A percentile compares a stretch with the other conserved stretches of the same genome.
Evolutionary conservation across 345 rosid species (phyloP).

Genomic region (Punica granatum): DNA sequence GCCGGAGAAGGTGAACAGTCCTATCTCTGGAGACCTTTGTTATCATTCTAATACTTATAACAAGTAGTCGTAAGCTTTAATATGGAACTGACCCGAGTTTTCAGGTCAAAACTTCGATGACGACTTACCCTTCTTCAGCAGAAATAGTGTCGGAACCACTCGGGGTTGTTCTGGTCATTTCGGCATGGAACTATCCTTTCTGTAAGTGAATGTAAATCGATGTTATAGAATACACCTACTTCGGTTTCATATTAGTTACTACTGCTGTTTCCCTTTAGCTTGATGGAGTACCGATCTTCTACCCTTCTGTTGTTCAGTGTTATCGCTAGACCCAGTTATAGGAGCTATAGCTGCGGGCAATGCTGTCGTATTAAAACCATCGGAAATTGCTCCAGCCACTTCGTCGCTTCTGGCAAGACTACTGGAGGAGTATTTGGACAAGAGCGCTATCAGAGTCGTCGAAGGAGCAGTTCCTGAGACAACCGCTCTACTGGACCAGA

Average conservation of each 20-base stretch:
- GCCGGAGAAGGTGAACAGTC: constrained; percentile 50
- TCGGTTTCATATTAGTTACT: background rate
- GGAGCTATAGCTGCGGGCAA: constrained; percentile 60
- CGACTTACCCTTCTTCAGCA: constrained; percentile 76
- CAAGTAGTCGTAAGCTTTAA: background rate
- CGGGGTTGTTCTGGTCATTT: constrained; percentile 71
- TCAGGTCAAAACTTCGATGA: constrained; percentile 62
- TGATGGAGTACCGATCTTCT: background rate
- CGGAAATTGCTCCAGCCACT: constrained; percentile 47
- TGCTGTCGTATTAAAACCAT: constrained; percentile 46
- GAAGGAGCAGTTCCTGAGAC: constrained; percentile 43
- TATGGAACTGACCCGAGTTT: constrained; percentile 4
- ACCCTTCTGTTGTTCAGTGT: constrained; percentile 26
- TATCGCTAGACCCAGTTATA: constrained; percentile 75
- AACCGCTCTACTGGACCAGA: constrained; percentile 38
- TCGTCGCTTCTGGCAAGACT: constrained; percentile 31
- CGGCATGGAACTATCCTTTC: constrained; percentile 83
- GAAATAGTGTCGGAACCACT: constrained; percentile 78
- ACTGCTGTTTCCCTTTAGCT: background rate
- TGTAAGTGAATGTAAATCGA: constrained; percentile 25
- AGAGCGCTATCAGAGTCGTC: constrained; percentile 22
- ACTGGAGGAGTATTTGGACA: constrained; percentile 31
- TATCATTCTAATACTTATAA: background rate
- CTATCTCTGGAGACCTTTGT: background rate
- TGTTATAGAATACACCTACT: background rate